Evolutionary conservation across 1,284 basidiomycete species (phyloP).

Genomic region (Heterobasidion irregulare): DNA sequence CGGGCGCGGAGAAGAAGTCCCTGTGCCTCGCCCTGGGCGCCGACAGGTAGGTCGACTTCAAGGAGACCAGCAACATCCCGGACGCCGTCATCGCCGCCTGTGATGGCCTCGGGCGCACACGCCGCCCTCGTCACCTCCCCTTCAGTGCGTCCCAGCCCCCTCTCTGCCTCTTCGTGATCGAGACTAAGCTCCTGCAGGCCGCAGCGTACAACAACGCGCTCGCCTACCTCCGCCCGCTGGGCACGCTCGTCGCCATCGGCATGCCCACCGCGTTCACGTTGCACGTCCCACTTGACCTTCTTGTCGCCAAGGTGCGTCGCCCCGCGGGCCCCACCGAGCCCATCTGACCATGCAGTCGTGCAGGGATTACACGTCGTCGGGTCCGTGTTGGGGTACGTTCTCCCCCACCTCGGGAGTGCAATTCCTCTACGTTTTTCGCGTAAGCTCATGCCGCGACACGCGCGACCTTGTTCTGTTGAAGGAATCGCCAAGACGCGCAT

Average conservation of each 20-base stretch:
- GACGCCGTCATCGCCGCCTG: constrained; percentile 45
- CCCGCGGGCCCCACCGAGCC: too few relatives aligned
- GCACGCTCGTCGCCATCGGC: constrained; percentile 58
- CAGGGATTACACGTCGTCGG: constrained; percentile 50
- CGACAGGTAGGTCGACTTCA: constrained; percentile 68
- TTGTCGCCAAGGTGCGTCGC: constrained; percentile 41
- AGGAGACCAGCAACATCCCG: constrained; percentile 37
- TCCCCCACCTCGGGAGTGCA: background rate
- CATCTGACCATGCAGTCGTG: background rate
- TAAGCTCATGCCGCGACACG: background rate
- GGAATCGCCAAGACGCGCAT: constrained; percentile 52
- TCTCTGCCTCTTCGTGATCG: too few relatives aligned
- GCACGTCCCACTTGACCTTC: constrained; percentile 44
- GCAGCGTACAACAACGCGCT: constrained; percentile 59
- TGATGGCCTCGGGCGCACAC: constrained; percentile 61
- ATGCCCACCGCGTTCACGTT: constrained; percentile 37
- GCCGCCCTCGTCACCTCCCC: constrained; percentile 51
- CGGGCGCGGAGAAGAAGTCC: constrained; percentile 55
- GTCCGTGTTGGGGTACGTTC: constrained; percentile 45
- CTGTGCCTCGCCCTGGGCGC: constrained; percentile 56
- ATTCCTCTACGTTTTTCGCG: background rate
- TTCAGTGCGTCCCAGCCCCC: constrained; percentile 21
- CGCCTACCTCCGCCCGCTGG: constrained; percentile 46
- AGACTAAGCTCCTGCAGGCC: background rate
- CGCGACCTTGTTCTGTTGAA: constrained; percentile 11